phyloP scores from a whole-genome alignment of 495 filamentous ascomycete species.

The Massariosphaeria phaeospora region DNA sequence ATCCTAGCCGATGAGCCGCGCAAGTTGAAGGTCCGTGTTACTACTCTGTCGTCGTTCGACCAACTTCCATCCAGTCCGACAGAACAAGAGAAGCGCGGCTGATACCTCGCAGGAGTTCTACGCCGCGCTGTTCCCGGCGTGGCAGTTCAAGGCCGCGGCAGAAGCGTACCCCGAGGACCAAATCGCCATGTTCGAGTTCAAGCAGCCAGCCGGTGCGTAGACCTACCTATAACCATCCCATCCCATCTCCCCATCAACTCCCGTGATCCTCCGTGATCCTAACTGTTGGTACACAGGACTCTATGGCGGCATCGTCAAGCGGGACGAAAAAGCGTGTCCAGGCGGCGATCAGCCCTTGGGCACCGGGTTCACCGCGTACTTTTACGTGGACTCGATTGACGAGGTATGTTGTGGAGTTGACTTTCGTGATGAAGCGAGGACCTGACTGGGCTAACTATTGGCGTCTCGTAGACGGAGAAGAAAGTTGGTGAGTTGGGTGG shows the following conservation, averaged over 20 bases:
- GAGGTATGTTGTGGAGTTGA: no score
- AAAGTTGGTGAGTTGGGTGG: slow-evolving; percentile 17
- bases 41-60: not conserved
- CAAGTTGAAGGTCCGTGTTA: slow-evolving; percentile 27
- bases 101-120: slow-evolving; percentile 21
- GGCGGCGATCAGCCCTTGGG: slow-evolving; percentile 21
- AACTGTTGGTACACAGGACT: slow-evolving; percentile 8
- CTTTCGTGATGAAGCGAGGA: no score
- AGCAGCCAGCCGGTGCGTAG: slow-evolving; percentile 14
- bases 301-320: slow-evolving; percentile 24
- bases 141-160: slow-evolving; percentile 9
- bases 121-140: slow-evolving; percentile 23
- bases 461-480: slow-evolving; percentile 8
- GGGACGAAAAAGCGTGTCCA: slow-evolving; percentile 9
- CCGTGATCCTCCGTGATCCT: not conserved
- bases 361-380: slow-evolving; percentile 21
- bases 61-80: not conserved
- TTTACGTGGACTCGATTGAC: slow-evolving; percentile 20
- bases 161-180: not conserved
- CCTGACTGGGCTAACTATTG: not conserved
- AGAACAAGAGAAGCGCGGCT: not conserved
- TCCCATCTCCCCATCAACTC: not conserved
- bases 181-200: slow-evolving; percentile 10
- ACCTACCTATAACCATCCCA: no score
- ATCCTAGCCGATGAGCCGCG: slow-evolving; percentile 14